These are phyloP conservation scores for Macrolepiota dolichaula DNA, from an alignment of 768 basidiomycete species.

Conservation along the genomic window DNA sequence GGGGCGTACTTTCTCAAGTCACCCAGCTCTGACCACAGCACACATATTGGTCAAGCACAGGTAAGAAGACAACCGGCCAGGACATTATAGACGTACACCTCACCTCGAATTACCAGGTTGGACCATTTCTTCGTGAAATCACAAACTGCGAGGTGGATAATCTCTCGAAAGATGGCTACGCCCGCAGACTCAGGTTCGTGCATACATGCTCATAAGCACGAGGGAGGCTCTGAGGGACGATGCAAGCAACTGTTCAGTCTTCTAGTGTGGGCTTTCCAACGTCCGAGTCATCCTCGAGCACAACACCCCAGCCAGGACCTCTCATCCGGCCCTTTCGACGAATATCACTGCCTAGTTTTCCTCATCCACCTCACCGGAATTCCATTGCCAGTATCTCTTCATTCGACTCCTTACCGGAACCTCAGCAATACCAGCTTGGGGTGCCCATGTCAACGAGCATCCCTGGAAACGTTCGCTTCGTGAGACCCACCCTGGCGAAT, in stretches of 20 bases:
- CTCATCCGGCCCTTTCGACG: constrained; percentile 46
- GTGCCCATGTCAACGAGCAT: constrained; percentile 9
- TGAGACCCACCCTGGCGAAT: constrained; percentile 16
- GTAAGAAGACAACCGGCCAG: neutral
- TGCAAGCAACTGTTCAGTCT: constrained; percentile 8
- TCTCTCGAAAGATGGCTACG: constrained; percentile 1
- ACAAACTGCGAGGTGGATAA: neutral
- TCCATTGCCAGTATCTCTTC: constrained; percentile 72
- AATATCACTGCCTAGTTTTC: constrained; percentile 55
- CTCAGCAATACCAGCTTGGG: constrained; percentile 25
- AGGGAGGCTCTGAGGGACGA: neutral
- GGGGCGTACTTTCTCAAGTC: neutral
- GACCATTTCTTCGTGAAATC: neutral
- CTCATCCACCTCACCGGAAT: constrained; percentile 51
- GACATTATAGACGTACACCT: neutral
- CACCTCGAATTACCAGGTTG: neutral
- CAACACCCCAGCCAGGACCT: neutral
- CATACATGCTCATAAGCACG: neutral
- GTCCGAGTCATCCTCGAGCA: constrained; percentile 15
- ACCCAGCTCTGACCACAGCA: neutral
- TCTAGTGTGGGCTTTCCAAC: constrained; percentile 25
- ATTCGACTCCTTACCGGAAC: constrained; percentile 68
- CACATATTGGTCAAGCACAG: neutral
- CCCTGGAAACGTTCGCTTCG: constrained; percentile 7
- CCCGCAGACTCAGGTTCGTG: constrained; percentile 8